Evolutionary conservation across 1,139 yeast species (phyloP).

Genomic region (Spencermartinsiella ligniputridi): DNA sequence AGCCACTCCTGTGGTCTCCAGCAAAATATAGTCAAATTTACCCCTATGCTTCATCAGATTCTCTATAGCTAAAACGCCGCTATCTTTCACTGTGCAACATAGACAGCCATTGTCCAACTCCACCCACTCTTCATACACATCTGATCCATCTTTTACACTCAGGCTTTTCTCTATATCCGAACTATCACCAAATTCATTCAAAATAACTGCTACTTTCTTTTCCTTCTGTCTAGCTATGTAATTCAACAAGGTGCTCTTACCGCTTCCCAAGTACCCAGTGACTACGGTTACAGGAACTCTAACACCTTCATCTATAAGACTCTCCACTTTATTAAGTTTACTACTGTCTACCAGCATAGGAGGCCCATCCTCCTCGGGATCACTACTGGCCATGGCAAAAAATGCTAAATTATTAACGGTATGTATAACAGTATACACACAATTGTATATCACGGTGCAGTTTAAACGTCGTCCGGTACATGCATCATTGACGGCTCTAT

Average conservation of each 20-base stretch:
- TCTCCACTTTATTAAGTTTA: neutral
- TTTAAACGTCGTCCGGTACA: too few relatives aligned
- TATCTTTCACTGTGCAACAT: slow-evolving; percentile 93
- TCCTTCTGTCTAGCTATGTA: slow-evolving; percentile 64
- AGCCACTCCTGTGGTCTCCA: slow-evolving; percentile 97
- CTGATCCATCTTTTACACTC: slow-evolving; percentile 57
- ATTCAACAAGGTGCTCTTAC: slow-evolving; percentile 82
- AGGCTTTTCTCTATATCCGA: slow-evolving; percentile 84
- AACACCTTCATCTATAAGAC: slow-evolving; percentile 12
- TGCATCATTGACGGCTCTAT: too few relatives aligned
- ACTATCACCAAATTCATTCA: slow-evolving; percentile 60
- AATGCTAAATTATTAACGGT: too few relatives aligned
- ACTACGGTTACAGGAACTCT: slow-evolving; percentile 89
- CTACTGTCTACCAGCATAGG: neutral
- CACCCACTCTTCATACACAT: slow-evolving; percentile 80
- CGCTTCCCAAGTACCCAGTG: slow-evolving; percentile 94
- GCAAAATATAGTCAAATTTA: slow-evolving; percentile 76
- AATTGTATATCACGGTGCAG: too few relatives aligned
- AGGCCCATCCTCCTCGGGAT: slow-evolving; percentile 6
- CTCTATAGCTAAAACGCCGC: slow-evolving; percentile 92
- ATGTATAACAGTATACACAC: too few relatives aligned
- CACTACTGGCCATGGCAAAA: too few relatives aligned
- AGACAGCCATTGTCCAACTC: slow-evolving; percentile 95
- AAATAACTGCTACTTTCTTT: slow-evolving; percentile 77
- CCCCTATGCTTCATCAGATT: slow-evolving; percentile 70